Evolutionary conservation across 169 alveolate genomes (phyloP), one percentile per base, ranked within the genome.

Genomic region (Plasmodium adleri): DNA sequence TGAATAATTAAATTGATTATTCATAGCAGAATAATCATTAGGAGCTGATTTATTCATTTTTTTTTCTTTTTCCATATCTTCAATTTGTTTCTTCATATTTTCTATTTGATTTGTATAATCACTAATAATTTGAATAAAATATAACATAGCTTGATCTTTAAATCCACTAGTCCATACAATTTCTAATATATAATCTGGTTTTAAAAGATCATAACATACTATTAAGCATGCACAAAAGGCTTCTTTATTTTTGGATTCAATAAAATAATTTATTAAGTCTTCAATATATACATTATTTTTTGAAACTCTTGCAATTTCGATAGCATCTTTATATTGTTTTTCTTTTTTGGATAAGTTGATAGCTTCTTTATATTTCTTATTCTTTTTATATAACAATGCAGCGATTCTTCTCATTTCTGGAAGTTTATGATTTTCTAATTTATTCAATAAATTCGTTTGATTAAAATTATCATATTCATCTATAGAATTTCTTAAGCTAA

Each of bases 101-200:
- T 94, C 96, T 28, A 95, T 91, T 72, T 96, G 94, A 54, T 89
- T 63, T 49, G 96, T 89, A 49, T 94, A 88, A 66, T 95, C 97
- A 26, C 97, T 90, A 74, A 96, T 87, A 47, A 94, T 96, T 94
- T 98, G 99, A 54, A 98, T 98, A 95, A 98, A 96, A 95, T 95
- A 98, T 8, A 99, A 99, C 99, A 98, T 97, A 43, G 97, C 96
- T 88, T 96, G 96, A 91, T 98, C 99, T 83, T 96, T 94, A 78
- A 97, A 96, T 45, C 98, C 98, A 93, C 97, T 96, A 83, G 98
- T 94, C 99, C 99, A 99, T 3, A 99, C 99, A 70, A 97, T 93
- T 96, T 99, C 99, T 96, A 98, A 94, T 10, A 98, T 99, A 24
- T 97, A 97, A 85, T 99, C 99, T 9, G 99, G 99, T 90, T 97